These are phyloP conservation scores for Fusarium sp. DNA, from an alignment of 2,329 filamentous ascomycete species.

Conservation along the genomic window DNA sequence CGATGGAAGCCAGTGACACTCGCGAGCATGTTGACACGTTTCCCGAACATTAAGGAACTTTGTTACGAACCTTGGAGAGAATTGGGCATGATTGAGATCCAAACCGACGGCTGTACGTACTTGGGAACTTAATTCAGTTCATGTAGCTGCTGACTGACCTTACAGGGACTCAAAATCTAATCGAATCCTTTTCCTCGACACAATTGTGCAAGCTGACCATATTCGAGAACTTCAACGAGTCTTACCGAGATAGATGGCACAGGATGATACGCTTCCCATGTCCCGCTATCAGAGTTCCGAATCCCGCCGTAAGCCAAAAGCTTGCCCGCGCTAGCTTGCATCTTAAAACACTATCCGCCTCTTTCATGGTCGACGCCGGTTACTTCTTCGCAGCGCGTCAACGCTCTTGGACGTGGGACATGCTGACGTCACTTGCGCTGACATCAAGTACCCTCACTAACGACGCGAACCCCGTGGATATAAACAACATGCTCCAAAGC, in stretches of 20 bases:
- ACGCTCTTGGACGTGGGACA: constrained; percentile 47
- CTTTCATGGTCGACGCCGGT: constrained; percentile 50
- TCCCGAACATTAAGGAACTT: constrained; percentile 54
- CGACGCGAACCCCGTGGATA: constrained; percentile 31
- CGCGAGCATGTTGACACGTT: constrained; percentile 50
- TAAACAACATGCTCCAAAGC: constrained; percentile 45
- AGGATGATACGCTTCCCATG: constrained; percentile 17
- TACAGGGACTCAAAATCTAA: constrained; percentile 44
- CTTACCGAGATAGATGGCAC: constrained; percentile 34
- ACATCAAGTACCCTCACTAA: constrained; percentile 48
- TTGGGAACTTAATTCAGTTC: constrained; percentile 7
- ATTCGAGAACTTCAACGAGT: constrained; percentile 54
- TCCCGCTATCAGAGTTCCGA: constrained; percentile 40
- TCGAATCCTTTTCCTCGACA: constrained; percentile 45
- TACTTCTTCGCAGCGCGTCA: constrained; percentile 48
- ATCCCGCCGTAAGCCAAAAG: constrained; percentile 43
- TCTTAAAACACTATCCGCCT: constrained; percentile 48
- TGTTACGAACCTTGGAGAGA: constrained; percentile 56
- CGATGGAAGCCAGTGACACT: constrained; percentile 51
- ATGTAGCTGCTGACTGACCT: constrained; percentile 35
- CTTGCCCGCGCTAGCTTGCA: constrained; percentile 49
- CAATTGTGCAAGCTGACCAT: constrained; percentile 49
- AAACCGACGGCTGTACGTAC: constrained; percentile 40
- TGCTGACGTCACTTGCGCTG: constrained; percentile 50
- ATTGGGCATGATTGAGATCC: constrained; percentile 33